Base-by-base conservation (phyloP, 2,329 filamentous ascomycete species). In the Fonsecaea pedrosoi region DNA sequence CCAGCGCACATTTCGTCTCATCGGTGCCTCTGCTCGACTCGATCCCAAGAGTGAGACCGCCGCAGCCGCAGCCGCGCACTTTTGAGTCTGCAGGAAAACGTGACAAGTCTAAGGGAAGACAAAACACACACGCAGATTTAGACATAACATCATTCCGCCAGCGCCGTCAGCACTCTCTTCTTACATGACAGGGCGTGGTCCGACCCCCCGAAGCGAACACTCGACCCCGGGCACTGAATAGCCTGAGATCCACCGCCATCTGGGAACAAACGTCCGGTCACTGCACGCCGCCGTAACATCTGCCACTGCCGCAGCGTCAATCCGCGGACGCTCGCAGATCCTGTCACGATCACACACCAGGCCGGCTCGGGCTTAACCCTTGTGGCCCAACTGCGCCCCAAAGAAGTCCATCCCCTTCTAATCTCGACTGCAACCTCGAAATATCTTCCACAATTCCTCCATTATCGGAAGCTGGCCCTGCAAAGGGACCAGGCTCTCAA, bases 401-500 rank as follows among this genome's bases (percentile, higher is more conserved):
- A 53, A 58, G 60, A 54, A 60, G 63, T 42, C 58, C 68, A 63
- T 64, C 62, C 65, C 65, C 56, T 65, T 64, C 62, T 58, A 60
- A 64, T 38, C 53, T 54, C 63, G 35, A 63, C 40, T 42, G 40
- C 55, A 66, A 13, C 59, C 32, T 59, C 54, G 35, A 57, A 69
- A 65, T 62, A 66, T 61, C 69, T 64, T 71, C 60, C 69, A 71
- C 64, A 62, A 71, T 71, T 71, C 65, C 69, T 68, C 60, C 67
- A 54, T 48, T 65, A 69, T 67, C 67, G 68, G 64, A 70, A 73
- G 54, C 71, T 72, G 70, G 65, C 64, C 62, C 67, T 74, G 64
- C 57, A 73, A 68, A 65, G 72, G 70, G 62, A 74, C 71, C 59
- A 75, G 65, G 54, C 67, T 65, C 38, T 64, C 61, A 69, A 56